A percentile compares a stretch with the other conserved stretches of the same genome.
Evolutionary conservation across 2,329 filamentous ascomycete genomes (phyloP).

Genomic region (Pyrenophora seminiperda): DNA sequence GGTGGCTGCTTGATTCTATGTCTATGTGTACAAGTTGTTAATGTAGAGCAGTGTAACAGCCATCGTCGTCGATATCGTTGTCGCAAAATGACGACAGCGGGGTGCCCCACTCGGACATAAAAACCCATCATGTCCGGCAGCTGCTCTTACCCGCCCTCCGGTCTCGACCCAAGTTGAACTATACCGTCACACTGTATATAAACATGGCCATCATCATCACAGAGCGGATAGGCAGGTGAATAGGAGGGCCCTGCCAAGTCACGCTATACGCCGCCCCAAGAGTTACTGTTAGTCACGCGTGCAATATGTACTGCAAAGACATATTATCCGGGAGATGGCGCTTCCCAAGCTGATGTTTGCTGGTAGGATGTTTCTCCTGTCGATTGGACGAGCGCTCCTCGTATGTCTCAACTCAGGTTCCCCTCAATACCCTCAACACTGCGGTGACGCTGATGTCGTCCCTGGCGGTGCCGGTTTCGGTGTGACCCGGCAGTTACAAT

Average conservation of each 20-base stretch:
- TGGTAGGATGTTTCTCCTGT: neutral
- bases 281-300: too few species aligned
- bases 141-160: neutral
- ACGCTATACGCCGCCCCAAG: neutral
- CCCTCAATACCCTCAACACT: slow-evolving; percentile 10
- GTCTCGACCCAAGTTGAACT: neutral
- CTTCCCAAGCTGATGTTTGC: neutral
- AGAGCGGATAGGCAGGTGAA: neutral
- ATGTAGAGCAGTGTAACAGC: too few species aligned
- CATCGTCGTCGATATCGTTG: too few species aligned
- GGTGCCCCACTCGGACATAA: slow-evolving; percentile 18
- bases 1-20: neutral
- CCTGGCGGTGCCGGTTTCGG: neutral
- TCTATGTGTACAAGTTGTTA: neutral
- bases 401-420: neutral
- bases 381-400: neutral
- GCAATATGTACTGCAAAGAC: too few species aligned
- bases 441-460: slow-evolving; percentile 19
- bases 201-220: too few species aligned
- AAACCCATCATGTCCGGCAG: slow-evolving; percentile 4
- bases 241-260: neutral
- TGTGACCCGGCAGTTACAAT: slow-evolving; percentile 1
- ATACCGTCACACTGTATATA: too few species aligned
- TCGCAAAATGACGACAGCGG: slow-evolving; percentile 21
- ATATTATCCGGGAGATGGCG: too few species aligned